Evolutionary conservation across 2,329 filamentous ascomycete genomes (phyloP).

Genomic region (Claviceps cyperi): DNA sequence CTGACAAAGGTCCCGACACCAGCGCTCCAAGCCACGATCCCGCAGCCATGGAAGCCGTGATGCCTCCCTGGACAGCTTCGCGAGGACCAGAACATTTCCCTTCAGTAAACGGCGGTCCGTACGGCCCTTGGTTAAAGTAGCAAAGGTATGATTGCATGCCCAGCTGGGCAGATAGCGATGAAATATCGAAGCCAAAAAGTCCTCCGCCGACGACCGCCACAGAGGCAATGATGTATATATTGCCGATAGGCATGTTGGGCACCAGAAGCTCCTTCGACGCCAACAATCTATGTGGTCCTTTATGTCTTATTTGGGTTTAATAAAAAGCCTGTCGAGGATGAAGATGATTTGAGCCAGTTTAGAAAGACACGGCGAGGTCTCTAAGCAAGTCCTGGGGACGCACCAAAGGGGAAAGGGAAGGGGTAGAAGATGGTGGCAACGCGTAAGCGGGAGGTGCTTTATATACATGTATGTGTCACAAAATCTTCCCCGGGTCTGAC

Average conservation of each 20-base stretch:
- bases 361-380: background rate
- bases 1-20: slow-evolving; percentile 33
- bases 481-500: no score
- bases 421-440: background rate
- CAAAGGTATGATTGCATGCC: slow-evolving; percentile 22
- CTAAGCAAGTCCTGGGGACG: background rate
- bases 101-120: slow-evolving; percentile 17
- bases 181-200: slow-evolving; percentile 55
- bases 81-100: slow-evolving; percentile 20
- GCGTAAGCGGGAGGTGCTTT: background rate
- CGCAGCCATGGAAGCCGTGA: slow-evolving; percentile 36
- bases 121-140: slow-evolving; percentile 23
- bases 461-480: background rate
- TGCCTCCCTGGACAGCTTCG: slow-evolving; percentile 33
- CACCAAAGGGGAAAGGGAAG: background rate
- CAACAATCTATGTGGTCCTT: background rate
- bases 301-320: background rate
- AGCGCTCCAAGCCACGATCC: slow-evolving; percentile 36
- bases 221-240: slow-evolving; percentile 22
- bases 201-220: slow-evolving; percentile 25
- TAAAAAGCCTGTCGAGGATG: background rate
- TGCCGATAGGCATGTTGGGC: slow-evolving; percentile 17
- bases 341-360: background rate
- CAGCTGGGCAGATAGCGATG: slow-evolving; percentile 36
- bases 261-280: background rate